A percentile compares a stretch with the other conserved stretches of the same genome.
Evolutionary conservation across 2,329 filamentous ascomycete genomes (phyloP).

Genomic region (Rhynchosporium agropyri): DNA sequence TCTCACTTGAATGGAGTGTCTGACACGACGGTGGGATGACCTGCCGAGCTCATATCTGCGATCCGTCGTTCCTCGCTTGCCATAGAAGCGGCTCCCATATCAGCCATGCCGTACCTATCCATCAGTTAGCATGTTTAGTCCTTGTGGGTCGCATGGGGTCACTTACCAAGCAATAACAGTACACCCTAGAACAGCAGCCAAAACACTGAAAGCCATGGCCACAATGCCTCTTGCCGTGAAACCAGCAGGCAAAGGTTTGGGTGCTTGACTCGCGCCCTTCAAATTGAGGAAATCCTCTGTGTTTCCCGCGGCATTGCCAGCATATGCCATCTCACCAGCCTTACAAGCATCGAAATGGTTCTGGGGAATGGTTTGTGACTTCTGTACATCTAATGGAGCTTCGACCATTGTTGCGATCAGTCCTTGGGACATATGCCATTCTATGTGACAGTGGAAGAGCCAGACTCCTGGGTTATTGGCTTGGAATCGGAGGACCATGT

Average conservation of each 20-base stretch:
- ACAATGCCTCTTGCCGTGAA: slow-evolving; percentile 41
- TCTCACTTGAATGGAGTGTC: neutral
- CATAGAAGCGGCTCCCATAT: slow-evolving; percentile 39
- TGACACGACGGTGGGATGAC: slow-evolving; percentile 3
- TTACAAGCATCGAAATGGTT: slow-evolving; percentile 61
- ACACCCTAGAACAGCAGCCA: slow-evolving; percentile 39
- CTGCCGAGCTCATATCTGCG: slow-evolving; percentile 18
- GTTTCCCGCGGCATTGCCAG: slow-evolving; percentile 77
- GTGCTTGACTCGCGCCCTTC: slow-evolving; percentile 48
- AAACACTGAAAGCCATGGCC: slow-evolving; percentile 38
- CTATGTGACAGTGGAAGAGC: slow-evolving; percentile 81
- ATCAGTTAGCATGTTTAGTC: slow-evolving; percentile 6
- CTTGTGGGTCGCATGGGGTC: neutral
- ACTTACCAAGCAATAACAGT: slow-evolving; percentile 39
- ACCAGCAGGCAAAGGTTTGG: slow-evolving; percentile 36
- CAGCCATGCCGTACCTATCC: slow-evolving; percentile 38
- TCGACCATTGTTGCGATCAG: slow-evolving; percentile 61
- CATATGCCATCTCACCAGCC: slow-evolving; percentile 51
- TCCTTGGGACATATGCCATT: slow-evolving; percentile 74
- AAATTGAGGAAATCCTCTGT: slow-evolving; percentile 65
- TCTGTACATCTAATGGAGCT: slow-evolving; percentile 40
- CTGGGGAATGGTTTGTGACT: slow-evolving; percentile 57
- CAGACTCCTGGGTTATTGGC: slow-evolving; percentile 71
- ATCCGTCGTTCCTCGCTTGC: slow-evolving; percentile 33
- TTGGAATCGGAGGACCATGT: slow-evolving; percentile 68